Conservation (phyloP, 192 early-diverging fungal genomes). For the Phlyctochytrium arcticum region DNA sequence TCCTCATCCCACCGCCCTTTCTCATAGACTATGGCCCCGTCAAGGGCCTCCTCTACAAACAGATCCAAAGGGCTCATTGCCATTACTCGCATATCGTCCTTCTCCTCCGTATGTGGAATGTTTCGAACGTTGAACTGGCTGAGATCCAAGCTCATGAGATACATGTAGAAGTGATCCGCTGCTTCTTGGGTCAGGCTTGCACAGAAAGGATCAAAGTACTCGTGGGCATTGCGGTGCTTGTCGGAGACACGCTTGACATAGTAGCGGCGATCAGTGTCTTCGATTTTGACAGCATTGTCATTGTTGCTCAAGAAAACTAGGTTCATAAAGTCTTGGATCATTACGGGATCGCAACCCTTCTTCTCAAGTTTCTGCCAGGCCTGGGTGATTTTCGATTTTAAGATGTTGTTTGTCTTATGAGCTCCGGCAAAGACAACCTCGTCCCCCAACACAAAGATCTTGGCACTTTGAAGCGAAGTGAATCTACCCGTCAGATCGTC, state of each 20-base stretch:
- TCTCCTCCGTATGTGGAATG: slow-evolving; percentile 13
- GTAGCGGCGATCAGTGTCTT: slow-evolving; percentile 3
- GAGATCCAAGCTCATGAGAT: slow-evolving; percentile 10
- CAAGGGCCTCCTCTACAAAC: slow-evolving; percentile 5
- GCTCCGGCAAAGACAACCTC: too few species aligned
- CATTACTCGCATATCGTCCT: not conserved
- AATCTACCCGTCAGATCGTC: too few species aligned
- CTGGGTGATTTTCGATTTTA: too few species aligned
- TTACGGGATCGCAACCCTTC: too few species aligned
- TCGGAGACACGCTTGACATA: too few species aligned
- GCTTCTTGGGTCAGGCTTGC: slow-evolving; percentile 4
- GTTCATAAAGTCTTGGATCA: not conserved
- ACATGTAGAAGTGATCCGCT: slow-evolving; percentile 20
- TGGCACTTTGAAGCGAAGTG: too few species aligned
- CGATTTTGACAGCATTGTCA: not conserved
- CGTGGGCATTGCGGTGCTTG: too few species aligned
- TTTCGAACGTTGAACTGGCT: slow-evolving; percentile 5
- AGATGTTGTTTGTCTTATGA: too few species aligned
- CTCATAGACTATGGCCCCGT: too few species aligned
- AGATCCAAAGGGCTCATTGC: slow-evolving; percentile 3
- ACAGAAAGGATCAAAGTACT: not conserved
- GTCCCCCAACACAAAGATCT: too few species aligned
- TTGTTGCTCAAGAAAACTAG: not conserved
- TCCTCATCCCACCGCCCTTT: too few species aligned
- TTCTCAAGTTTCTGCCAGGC: too few species aligned